Evolutionary conservation across 2,329 filamentous ascomycete species (phyloP), one percentile per base, ranked within the genome.

Genomic region (Colletotrichum liaoningense): DNA sequence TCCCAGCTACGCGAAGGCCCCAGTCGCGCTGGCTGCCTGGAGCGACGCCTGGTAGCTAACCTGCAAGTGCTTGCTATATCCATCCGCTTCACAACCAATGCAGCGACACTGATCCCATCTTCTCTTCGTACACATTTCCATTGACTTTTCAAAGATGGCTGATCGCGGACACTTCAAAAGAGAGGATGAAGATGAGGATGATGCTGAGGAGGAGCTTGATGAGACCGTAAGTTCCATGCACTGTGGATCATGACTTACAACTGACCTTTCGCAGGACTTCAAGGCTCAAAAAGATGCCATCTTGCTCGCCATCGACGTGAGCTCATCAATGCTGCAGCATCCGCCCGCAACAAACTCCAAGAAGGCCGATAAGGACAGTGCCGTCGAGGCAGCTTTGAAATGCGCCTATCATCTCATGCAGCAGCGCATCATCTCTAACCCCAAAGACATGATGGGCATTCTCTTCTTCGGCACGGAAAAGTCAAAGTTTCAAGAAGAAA

Each of bases 391-490:
- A 19, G 95, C 97, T 4, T 84, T 99, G 63, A 98, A 98, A 87
- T 98, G 95, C 78, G 97, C 96, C 71, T 97, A 97, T 79, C 91
- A 95, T 79, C 87, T 99, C 66, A 98, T 99, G 94, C 95, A 98
- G 84, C 96, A 98, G 84, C 94, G 97, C 78, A 98, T 99, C 82
- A 98, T 99, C 78, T 96, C 96, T 4, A 96, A 95, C 74, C 97
- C 97, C 1, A 95, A 93, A 79, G 97, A 99, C 75, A 97, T 98
- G 94, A 98, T 99, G 90, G 95, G 96, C 2, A 93, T 99, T 30
- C 82, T 99, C 49, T 87, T 99, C 0, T 99, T 97, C 80, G 95
- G 95, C 9, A 99, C 97, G 0, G 88, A 97, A 79, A 90, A 94
- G 83, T 94, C 95, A 52, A 95, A 93, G 77, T 95, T 95, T 75